These are phyloP conservation scores for Posidonia oceanica DNA, from an alignment of 116 monocot genomes.

Conservation along the genomic window DNA sequence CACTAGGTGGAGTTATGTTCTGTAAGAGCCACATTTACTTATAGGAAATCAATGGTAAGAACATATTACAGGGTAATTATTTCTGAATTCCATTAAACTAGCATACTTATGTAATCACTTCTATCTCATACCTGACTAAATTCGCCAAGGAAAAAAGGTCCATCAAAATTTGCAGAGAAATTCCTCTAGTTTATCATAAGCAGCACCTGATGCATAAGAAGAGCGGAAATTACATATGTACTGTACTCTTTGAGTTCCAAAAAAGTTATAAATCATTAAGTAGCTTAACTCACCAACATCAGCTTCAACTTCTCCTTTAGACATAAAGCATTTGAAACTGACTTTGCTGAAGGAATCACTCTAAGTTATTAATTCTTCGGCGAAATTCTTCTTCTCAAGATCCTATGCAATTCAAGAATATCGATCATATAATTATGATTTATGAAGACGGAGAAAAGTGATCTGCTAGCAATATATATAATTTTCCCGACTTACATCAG, in stretches of 20 bases:
- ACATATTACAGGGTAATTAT: no score
- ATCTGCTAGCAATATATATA: not conserved
- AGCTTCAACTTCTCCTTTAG: constrained; percentile 39
- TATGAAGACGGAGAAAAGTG: no score
- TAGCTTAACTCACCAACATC: constrained; percentile 34
- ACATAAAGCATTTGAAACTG: constrained; percentile 10
- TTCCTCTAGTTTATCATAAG: constrained; percentile 49
- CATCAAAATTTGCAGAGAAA: constrained; percentile 23
- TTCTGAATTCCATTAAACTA: not conserved
- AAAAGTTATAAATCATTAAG: not conserved
- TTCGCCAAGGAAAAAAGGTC: constrained; percentile 32
- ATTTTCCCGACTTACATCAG: constrained; percentile 31
- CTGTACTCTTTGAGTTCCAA: not conserved
- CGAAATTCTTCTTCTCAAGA: constrained; percentile 43
- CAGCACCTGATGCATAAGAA: constrained; percentile 22
- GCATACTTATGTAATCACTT: not conserved
- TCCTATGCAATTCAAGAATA: not conserved
- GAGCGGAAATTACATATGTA: not conserved
- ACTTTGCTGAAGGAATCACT: constrained; percentile 36
- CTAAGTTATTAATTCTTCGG: constrained; percentile 56
- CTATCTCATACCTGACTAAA: constrained; percentile 21
- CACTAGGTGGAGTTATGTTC: no score
- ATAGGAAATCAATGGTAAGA: no score
- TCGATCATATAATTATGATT: not conserved
- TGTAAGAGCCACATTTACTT: no score